Evolutionary conservation across 768 basidiomycete genomes (phyloP).

Genomic region (Cystobasidium tubakii): DNA sequence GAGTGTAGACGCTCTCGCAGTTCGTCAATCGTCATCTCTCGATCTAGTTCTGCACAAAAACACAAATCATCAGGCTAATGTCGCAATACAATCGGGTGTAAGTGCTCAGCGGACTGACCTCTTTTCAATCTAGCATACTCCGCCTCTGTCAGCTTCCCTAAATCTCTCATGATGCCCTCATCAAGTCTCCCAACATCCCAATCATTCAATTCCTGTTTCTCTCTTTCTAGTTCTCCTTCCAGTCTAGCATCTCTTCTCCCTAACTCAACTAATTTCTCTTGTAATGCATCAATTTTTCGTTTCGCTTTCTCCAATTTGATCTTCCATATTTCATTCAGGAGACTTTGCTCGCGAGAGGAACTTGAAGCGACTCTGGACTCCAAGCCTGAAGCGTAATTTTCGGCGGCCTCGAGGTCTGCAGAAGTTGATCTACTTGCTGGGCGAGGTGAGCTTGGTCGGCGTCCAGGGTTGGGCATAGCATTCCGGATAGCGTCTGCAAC

Average conservation of each 20-base stretch:
- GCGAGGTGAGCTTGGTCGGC: not conserved
- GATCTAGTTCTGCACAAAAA: not conserved
- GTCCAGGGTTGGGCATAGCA: not conserved
- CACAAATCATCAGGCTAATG: not conserved
- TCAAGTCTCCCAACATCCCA: slow-evolving; percentile 6
- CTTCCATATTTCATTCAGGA: not conserved
- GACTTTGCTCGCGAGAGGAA: not conserved
- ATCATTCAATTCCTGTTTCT: not conserved
- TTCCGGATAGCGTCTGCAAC: not conserved
- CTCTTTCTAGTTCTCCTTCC: not conserved
- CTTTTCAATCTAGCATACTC: slow-evolving; percentile 1
- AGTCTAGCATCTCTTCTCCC: not conserved
- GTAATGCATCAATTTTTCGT: not conserved
- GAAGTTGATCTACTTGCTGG: not conserved
- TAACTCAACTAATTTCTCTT: not conserved
- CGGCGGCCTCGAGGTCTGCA: not conserved
- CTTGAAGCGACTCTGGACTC: not conserved
- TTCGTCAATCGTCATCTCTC: slow-evolving; percentile 2
- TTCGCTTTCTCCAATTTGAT: slow-evolving; percentile 2
- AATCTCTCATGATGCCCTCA: slow-evolving; percentile 1
- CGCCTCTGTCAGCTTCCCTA: not conserved
- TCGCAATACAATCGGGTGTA: not conserved
- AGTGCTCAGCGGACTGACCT: slow-evolving; percentile 8
- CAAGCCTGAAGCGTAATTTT: not conserved
- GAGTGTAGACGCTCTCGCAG: not conserved